phyloP scores from a whole-genome alignment of 2,329 filamentous ascomycete species.

The Fusarium circinatum region DNA sequence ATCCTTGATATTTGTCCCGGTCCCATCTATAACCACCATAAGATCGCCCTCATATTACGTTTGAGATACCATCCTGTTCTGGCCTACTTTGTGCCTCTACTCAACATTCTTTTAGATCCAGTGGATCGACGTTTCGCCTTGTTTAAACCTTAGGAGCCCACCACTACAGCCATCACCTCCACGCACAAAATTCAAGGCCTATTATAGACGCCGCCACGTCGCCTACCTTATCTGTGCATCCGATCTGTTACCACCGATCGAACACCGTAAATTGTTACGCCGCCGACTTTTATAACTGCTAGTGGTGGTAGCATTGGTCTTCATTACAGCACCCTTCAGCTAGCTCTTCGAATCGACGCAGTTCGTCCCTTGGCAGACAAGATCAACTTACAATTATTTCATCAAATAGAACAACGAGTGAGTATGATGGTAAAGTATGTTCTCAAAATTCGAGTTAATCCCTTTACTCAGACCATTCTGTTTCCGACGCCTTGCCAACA shows the following conservation, averaged over 20 bases:
- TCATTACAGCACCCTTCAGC: background rate
- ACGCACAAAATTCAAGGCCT: conserved; percentile 2
- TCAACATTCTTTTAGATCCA: conserved; percentile 17
- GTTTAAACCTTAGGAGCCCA: conserved; percentile 17
- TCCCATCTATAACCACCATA: conserved; percentile 30
- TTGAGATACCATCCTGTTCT: conserved; percentile 10
- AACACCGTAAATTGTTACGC: background rate
- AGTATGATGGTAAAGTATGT: background rate
- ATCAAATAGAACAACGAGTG: background rate
- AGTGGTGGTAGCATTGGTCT: background rate
- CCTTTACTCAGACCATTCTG: background rate
- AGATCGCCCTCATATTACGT: conserved; percentile 18
- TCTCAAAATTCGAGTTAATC: background rate
- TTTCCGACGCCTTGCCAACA: conserved; percentile 44
- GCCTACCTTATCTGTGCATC: conserved; percentile 3
- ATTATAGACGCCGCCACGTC: conserved; percentile 23
- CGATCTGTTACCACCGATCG: background rate
- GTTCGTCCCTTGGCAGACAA: background rate
- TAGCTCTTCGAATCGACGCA: background rate
- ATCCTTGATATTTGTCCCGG: conserved; percentile 20
- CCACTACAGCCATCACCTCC: conserved; percentile 11
- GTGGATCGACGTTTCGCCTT: conserved; percentile 13
- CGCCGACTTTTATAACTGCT: background rate
- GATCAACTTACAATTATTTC: background rate
- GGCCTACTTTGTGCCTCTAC: background rate